These are phyloP conservation scores for Rhizopogon vesiculosus DNA, from an alignment of 768 basidiomycete species.

Conservation along the genomic window DNA sequence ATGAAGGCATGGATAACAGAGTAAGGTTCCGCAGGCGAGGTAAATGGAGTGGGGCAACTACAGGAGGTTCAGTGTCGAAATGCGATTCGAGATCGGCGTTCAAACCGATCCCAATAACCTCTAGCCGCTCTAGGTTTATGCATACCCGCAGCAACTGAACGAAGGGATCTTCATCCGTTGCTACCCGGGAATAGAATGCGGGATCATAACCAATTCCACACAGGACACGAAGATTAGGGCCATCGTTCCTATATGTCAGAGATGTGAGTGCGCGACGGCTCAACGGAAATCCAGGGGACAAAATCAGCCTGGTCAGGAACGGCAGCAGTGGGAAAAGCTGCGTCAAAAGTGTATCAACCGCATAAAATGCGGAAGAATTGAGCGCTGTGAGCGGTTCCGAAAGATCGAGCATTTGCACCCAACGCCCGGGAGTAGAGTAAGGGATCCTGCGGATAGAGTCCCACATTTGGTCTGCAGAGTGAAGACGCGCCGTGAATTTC, in stretches of 20 bases:
- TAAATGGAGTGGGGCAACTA: constrained; percentile 42
- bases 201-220: constrained; percentile 51
- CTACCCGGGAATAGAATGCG: constrained; percentile 21
- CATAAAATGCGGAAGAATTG: constrained; percentile 41
- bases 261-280: constrained; percentile 56
- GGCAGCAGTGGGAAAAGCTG: constrained; percentile 64
- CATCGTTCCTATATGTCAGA: constrained; percentile 48
- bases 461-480: constrained; percentile 72
- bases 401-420: constrained; percentile 76
- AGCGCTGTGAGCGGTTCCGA: constrained; percentile 43
- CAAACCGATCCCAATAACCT: constrained; percentile 56
- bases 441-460: constrained; percentile 85
- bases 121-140: constrained; percentile 55
- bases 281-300: constrained; percentile 54
- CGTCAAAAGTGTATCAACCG: constrained; percentile 60
- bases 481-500: constrained; percentile 54
- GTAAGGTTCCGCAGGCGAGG: constrained; percentile 54
- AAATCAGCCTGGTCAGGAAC: constrained; percentile 48
- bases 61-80: constrained; percentile 18
- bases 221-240: constrained; percentile 43
- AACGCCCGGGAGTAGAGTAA: constrained; percentile 83
- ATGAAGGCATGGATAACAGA: constrained; percentile 62
- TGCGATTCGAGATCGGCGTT: constrained; percentile 42
- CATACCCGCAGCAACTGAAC: constrained; percentile 53
- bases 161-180: constrained; percentile 46